Evolutionary conservation across 805 yeast species (phyloP).

Genomic region (Ogataea siamensis): DNA sequence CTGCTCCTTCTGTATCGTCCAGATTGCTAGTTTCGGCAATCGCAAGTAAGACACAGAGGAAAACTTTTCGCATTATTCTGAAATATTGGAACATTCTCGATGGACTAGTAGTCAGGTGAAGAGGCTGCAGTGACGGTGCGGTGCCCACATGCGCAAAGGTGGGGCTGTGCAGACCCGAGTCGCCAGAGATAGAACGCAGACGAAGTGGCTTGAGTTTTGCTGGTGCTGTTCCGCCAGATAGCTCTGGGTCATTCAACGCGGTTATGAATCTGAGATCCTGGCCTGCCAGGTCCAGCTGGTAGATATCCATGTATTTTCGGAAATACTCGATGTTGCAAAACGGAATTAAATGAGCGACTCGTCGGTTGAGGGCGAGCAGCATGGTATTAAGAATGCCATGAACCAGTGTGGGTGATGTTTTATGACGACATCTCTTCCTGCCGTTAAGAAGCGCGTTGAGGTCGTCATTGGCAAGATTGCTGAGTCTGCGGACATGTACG

Average conservation of each 20-base stretch:
- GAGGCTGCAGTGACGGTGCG: slow-evolving; percentile 2
- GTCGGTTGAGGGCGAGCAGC: slow-evolving; percentile 20
- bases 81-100: slow-evolving; percentile 18
- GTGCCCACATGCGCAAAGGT: slow-evolving; percentile 1
- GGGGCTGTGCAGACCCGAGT: slow-evolving; percentile 4
- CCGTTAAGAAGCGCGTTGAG: slow-evolving; percentile 7
- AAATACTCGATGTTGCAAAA: slow-evolving; percentile 20
- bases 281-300: slow-evolving; percentile 26
- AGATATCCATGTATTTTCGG: slow-evolving; percentile 24
- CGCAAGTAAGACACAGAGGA: slow-evolving; percentile 26
- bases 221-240: slow-evolving; percentile 3
- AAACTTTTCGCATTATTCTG: slow-evolving; percentile 22
- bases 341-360: slow-evolving; percentile 17
- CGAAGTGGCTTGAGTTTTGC: slow-evolving; percentile 20
- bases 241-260: slow-evolving; percentile 20
- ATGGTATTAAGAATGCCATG: slow-evolving; percentile 21
- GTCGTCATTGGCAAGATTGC: slow-evolving; percentile 12
- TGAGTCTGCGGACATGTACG: slow-evolving; percentile 11
- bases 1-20: slow-evolving; percentile 8
- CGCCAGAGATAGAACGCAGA: slow-evolving; percentile 25
- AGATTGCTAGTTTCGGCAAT: slow-evolving; percentile 16
- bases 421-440: slow-evolving; percentile 5
- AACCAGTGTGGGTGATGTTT: slow-evolving; percentile 14
- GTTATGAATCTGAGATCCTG: slow-evolving; percentile 23
- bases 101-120: slow-evolving; percentile 19